phyloP scores from a whole-genome alignment of 306 rosid genomes.

The Gynostemma pentaphyllum region DNA sequence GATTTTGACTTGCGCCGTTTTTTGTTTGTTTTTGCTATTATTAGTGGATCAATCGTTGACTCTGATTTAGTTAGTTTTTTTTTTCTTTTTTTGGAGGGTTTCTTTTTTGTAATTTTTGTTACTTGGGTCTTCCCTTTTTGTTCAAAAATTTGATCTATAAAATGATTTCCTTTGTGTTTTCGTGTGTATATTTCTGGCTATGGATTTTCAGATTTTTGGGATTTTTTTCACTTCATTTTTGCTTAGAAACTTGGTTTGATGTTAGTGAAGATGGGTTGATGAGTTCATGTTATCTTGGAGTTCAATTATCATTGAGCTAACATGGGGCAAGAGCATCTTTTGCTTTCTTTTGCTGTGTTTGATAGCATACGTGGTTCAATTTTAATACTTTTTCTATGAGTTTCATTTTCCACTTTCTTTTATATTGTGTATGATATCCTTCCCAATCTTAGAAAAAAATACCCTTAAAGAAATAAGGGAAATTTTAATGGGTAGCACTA shows the following conservation, averaged over 20 bases:
- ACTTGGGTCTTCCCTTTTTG: background rate
- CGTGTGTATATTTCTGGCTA: background rate
- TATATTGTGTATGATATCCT: background rate
- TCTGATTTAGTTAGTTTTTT: background rate
- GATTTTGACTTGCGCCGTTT: background rate
- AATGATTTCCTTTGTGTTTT: background rate
- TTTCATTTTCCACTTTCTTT: background rate
- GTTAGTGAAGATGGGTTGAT: background rate
- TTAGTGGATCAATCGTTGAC: slow-evolving; percentile 6
- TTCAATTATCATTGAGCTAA: background rate
- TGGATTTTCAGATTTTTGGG: background rate
- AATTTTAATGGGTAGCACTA: too few species aligned
- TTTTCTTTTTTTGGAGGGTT: background rate
- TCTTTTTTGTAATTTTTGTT: background rate
- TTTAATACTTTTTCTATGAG: background rate
- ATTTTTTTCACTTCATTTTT: background rate
- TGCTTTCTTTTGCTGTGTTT: background rate
- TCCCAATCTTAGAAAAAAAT: background rate
- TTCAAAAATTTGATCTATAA: background rate
- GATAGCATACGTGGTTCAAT: background rate
- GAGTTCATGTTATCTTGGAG: background rate
- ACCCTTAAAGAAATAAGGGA: too few species aligned
- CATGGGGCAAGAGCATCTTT: background rate
- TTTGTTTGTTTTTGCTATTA: background rate
- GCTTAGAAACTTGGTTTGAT: background rate